Base-by-base conservation (phyloP, 1,284 basidiomycete species). In the Cutaneotrichosporon sp. region DNA sequence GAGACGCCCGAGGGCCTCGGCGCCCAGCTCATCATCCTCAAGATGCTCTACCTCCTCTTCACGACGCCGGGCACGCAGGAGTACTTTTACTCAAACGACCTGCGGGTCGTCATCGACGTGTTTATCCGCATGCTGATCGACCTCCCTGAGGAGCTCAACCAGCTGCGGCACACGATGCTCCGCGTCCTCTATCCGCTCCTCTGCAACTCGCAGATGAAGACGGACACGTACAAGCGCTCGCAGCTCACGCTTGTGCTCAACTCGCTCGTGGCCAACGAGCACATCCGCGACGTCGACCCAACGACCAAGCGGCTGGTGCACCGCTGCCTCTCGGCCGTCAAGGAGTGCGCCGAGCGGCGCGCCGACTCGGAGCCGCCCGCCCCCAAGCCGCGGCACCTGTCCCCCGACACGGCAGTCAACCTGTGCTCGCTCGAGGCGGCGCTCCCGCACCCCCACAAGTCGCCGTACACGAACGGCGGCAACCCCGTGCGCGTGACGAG, bases 51-150 rank as follows among this genome's bases (percentile, higher is more conserved):
- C 75, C 85, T 97, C 2, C 83, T 99, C 6, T 99, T 98, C 79
- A 95, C 93, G 18, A 97, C 92, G 0, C 87, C 89, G 61, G 92
- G 90, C 27, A 95, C 94, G 13, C 88, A 91, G 13, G 94, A 97
- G 77, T 99, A 92, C 78, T 98, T 99, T 72, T 99, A 97, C 80
- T 97, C 94, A 13, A 99, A 99, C 75, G 95, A 99, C 72, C 83
- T 99, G 29, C 87, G 91, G 66, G 95, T 99, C 1, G 83, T 99
- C 11, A 92, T 98, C 11, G 95, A 99, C 72, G 94, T 99, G 4
- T 97, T 99, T 72, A 84, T 99, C 31, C 87, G 95, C 46, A 93
- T 97, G 75, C 82, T 99, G 34, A 85, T 87, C 18, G 90, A 98
- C 76, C 82, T 99, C 24, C 93, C 93, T 58, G 95, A 98, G 61